Percentiles rank a stretch among this genome's conserved stretches.
Evolutionary conservation across 208 protist species (phyloP).

Genomic region (Leishmania turanica): DNA sequence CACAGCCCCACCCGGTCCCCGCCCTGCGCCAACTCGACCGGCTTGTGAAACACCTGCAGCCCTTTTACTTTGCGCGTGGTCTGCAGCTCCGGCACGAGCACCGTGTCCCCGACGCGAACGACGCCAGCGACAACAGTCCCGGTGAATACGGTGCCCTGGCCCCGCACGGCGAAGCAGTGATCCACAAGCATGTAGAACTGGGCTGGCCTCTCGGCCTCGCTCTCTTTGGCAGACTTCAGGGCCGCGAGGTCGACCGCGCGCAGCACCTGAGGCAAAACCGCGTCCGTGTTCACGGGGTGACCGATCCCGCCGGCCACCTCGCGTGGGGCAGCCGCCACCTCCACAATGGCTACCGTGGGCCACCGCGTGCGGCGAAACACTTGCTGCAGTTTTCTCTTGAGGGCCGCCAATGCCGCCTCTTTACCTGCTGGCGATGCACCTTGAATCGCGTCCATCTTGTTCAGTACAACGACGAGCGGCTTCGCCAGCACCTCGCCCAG

Average conservation of each 20-base stretch:
- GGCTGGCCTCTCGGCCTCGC: conserved; percentile 8
- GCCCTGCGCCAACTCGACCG: conserved; percentile 66
- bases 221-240: conserved; percentile 25
- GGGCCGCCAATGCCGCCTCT: conserved; percentile 40
- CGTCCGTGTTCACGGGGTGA: conserved; percentile 35
- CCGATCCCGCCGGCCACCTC: conserved; percentile 4
- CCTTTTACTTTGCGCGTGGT: conserved; percentile 90
- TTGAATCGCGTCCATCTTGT: conserved; percentile 95
- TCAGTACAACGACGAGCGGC: conserved; percentile 95
- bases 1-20: conserved; percentile 94
- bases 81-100: conserved; percentile 92
- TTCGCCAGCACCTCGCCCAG: conserved; percentile 81
- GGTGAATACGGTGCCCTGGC: conserved; percentile 97
- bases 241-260: conserved; percentile 27
- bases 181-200: conserved; percentile 96
- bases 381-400: conserved; percentile 49
- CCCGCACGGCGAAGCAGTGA: conserved; percentile 98
- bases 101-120: conserved; percentile 74
- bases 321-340: conserved; percentile 66
- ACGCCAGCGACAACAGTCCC: conserved; percentile 94
- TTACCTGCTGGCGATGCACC: conserved; percentile 31
- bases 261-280: conserved; percentile 48
- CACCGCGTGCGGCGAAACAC: conserved; percentile 81
- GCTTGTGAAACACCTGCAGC: conserved; percentile 94
- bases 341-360: conserved; percentile 66